A percentile compares a stretch with the other conserved stretches of the same genome.
These are phyloP conservation scores for Pyrenophora graminea DNA, from an alignment of 2,329 filamentous ascomycete genomes.

Conservation along the genomic window DNA sequence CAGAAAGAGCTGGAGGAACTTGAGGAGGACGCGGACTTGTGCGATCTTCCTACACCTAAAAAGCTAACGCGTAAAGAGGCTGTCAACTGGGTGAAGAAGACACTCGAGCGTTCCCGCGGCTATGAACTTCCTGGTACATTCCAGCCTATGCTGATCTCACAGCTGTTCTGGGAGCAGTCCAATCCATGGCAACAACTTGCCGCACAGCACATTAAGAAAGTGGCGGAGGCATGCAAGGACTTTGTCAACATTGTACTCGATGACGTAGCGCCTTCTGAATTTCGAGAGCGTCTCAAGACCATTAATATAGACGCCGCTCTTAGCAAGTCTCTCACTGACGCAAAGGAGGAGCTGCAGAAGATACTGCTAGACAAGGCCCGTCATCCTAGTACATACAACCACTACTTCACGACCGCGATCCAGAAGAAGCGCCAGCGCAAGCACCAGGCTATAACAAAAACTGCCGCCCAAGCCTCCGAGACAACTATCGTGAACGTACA, in stretches of 20 bases:
- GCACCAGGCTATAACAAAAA: neutral
- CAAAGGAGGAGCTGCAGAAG: slow-evolving; percentile 49
- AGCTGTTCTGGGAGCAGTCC: slow-evolving; percentile 65
- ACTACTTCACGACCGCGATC: slow-evolving; percentile 42
- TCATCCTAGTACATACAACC: slow-evolving; percentile 61
- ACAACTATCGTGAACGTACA: too few relatives aligned
- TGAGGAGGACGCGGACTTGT: too few relatives aligned
- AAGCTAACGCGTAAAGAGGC: slow-evolving; percentile 43
- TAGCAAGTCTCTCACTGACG: slow-evolving; percentile 37
- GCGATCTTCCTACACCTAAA: slow-evolving; percentile 20
- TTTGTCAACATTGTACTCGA: slow-evolving; percentile 45
- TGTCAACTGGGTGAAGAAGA: slow-evolving; percentile 47
- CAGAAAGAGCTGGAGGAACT: slow-evolving; percentile 10
- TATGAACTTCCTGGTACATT: slow-evolving; percentile 65
- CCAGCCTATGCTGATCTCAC: slow-evolving; percentile 61
- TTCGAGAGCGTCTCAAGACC: slow-evolving; percentile 44
- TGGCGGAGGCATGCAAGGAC: slow-evolving; percentile 39
- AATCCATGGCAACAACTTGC: slow-evolving; percentile 56
- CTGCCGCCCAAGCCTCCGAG: neutral
- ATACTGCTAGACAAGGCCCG: slow-evolving; percentile 54
- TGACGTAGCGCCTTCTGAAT: slow-evolving; percentile 48
- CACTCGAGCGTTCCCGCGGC: slow-evolving; percentile 53
- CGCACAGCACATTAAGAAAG: slow-evolving; percentile 40
- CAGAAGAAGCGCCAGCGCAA: slow-evolving; percentile 28
- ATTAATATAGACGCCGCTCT: slow-evolving; percentile 51